A percentile compares a stretch with the other conserved stretches of the same genome.
phyloP scores from a whole-genome alignment of 257 asterid genomes.

The Solanum bulbocastanum region DNA sequence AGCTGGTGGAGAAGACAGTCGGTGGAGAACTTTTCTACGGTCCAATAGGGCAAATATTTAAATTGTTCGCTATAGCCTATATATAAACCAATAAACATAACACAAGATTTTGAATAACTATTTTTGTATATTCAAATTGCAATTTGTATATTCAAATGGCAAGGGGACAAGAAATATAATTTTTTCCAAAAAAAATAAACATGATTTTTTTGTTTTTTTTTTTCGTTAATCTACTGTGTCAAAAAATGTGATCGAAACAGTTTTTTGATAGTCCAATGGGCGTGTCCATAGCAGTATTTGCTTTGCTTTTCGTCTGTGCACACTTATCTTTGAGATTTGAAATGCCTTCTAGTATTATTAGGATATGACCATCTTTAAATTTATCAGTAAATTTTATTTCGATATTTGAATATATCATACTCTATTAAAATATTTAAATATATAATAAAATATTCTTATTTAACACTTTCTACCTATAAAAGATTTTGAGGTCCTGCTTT shows the following conservation, averaged over 20 bases:
- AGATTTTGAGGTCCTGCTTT: not conserved
- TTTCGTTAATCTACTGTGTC: not conserved
- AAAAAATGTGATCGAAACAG: too few relatives aligned
- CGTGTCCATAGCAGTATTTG: not conserved
- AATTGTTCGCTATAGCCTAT: not conserved
- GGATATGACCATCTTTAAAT: accelerated
- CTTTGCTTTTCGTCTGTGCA: not conserved
- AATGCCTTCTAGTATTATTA: too few relatives aligned
- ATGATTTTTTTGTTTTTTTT: not conserved
- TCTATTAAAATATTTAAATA: too few relatives aligned
- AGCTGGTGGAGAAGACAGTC: not conserved
- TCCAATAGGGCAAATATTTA: not conserved
- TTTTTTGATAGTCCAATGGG: too few relatives aligned
- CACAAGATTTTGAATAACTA: not conserved
- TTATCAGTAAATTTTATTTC: too few relatives aligned
- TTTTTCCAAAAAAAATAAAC: too few relatives aligned
- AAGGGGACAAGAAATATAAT: not conserved
- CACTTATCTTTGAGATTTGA: not conserved
- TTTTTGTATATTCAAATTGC: not conserved
- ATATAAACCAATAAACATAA: not conserved
- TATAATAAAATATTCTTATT: too few relatives aligned
- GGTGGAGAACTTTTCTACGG: not conserved
- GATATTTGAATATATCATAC: too few relatives aligned
- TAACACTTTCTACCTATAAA: too few relatives aligned
- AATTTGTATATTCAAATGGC: not conserved